Evolutionary conservation across 352 stramenopile species (phyloP).

Genomic region (Elongisporangium anandrum): DNA sequence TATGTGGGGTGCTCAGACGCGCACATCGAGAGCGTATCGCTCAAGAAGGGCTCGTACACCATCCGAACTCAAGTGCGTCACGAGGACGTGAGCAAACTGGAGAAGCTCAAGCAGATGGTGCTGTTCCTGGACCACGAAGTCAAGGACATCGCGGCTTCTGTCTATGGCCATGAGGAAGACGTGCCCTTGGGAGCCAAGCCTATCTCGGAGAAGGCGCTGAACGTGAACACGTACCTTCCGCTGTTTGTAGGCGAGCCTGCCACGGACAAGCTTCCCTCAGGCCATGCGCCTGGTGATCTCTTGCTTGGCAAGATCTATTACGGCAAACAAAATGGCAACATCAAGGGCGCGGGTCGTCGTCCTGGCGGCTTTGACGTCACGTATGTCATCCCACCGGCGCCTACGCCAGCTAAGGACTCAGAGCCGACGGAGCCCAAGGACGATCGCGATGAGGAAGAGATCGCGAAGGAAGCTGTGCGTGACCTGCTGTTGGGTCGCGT

Average conservation of each 20-base stretch:
- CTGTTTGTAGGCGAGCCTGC: constrained; percentile 75
- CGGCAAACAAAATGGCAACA: constrained; percentile 60
- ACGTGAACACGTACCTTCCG: constrained; percentile 49
- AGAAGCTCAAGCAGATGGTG: constrained; percentile 80
- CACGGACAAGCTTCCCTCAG: constrained; percentile 63
- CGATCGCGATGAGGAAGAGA: constrained; percentile 57
- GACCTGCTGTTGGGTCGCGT: constrained; percentile 63
- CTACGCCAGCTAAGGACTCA: constrained; percentile 49
- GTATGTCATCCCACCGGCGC: constrained; percentile 68
- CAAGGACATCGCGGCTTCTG: constrained; percentile 58
- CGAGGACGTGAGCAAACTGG: constrained; percentile 76
- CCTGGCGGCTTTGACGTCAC: constrained; percentile 66
- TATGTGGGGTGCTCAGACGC: constrained; percentile 83
- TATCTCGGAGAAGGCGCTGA: constrained; percentile 41
- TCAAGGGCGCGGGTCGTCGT: constrained; percentile 56
- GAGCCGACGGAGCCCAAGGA: constrained; percentile 66
- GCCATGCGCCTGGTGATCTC: constrained; percentile 49
- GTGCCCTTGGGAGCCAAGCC: constrained; percentile 53
- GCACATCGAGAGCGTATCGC: constrained; percentile 70
- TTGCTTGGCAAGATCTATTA: constrained; percentile 69
- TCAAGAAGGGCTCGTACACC: constrained; percentile 87
- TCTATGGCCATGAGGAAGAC: constrained; percentile 69
- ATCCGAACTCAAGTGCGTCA: constrained; percentile 74
- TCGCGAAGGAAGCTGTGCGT: constrained; percentile 69
- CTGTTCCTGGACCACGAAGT: constrained; percentile 69